phyloP scores from a whole-genome alignment of 768 basidiomycete species.

The Phallus indusiatus region DNA sequence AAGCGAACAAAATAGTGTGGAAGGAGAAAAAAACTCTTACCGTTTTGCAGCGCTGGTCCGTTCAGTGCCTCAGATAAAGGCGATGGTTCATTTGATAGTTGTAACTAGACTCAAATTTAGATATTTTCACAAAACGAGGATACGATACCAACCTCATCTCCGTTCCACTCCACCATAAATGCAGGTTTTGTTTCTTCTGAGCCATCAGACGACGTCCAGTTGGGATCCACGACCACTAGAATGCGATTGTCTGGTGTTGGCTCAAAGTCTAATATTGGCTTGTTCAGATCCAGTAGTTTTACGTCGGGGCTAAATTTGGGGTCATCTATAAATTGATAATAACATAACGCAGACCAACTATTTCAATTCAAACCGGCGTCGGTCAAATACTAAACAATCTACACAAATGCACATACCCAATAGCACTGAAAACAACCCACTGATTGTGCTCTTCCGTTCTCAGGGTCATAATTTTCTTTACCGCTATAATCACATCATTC shows the following conservation, averaged over 20 bases:
- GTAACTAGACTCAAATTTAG: slow-evolving; percentile 17
- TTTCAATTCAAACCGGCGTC: background rate
- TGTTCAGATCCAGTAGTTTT: slow-evolving; percentile 38
- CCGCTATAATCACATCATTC: slow-evolving; percentile 34
- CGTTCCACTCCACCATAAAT: slow-evolving; percentile 17
- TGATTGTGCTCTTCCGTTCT: slow-evolving; percentile 26
- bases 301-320: slow-evolving; percentile 18
- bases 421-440: slow-evolving; percentile 53
- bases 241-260: slow-evolving; percentile 23
- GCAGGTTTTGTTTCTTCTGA: slow-evolving; percentile 8
- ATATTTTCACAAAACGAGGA: background rate
- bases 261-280: slow-evolving; percentile 54
- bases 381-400: background rate
- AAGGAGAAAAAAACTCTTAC: slow-evolving; percentile 23
- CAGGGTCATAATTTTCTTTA: slow-evolving; percentile 46
- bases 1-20: slow-evolving; percentile 31
- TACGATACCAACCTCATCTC: slow-evolving; percentile 14
- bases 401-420: slow-evolving; percentile 48
- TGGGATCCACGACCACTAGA: slow-evolving; percentile 39
- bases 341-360: slow-evolving; percentile 62
- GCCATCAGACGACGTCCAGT: slow-evolving; percentile 22
- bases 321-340: slow-evolving; percentile 23
- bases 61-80: slow-evolving; percentile 24
- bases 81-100: slow-evolving; percentile 27
- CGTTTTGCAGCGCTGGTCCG: background rate